phyloP scores from a whole-genome alignment of 2,329 filamentous ascomycete genomes.

The Corniculantispora saksenae region DNA sequence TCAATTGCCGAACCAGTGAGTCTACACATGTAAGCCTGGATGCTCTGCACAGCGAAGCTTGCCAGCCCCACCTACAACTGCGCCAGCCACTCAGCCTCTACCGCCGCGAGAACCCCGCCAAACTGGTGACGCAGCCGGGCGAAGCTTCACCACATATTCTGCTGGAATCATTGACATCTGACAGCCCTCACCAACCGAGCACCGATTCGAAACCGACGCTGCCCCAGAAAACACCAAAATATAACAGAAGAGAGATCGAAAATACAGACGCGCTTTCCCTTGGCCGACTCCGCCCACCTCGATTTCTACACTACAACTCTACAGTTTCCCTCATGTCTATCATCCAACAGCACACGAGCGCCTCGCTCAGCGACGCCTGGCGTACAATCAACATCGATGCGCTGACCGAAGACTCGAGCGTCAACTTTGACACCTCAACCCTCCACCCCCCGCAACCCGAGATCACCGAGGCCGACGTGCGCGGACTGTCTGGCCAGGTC shows the following conservation, averaged over 20 bases:
- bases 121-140: slow-evolving; percentile 18
- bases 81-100: slow-evolving; percentile 13
- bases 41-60: no score
- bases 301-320: not conserved
- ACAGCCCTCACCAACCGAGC: not conserved
- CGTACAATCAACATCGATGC: slow-evolving; percentile 95
- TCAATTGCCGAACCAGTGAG: no score
- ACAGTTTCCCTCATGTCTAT: slow-evolving; percentile 57
- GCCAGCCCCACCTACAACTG: not conserved
- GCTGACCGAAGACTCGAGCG: slow-evolving; percentile 82
- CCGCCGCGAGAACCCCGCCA: slow-evolving; percentile 13
- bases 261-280: not conserved
- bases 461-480: slow-evolving; percentile 74
- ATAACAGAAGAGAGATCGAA: not conserved
- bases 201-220: not conserved
- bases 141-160: slow-evolving; percentile 15
- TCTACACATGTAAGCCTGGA: no score
- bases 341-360: slow-evolving; percentile 64
- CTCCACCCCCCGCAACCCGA: slow-evolving; percentile 77
- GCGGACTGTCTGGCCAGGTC: slow-evolving; percentile 76
- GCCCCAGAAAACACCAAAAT: not conserved
- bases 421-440: slow-evolving; percentile 87
- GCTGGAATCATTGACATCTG: not conserved
- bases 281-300: not conserved
- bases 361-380: slow-evolving; percentile 65